phyloP scores from a whole-genome alignment of 2,329 filamentous ascomycete genomes.

The Macroventuria anomochaeta region DNA sequence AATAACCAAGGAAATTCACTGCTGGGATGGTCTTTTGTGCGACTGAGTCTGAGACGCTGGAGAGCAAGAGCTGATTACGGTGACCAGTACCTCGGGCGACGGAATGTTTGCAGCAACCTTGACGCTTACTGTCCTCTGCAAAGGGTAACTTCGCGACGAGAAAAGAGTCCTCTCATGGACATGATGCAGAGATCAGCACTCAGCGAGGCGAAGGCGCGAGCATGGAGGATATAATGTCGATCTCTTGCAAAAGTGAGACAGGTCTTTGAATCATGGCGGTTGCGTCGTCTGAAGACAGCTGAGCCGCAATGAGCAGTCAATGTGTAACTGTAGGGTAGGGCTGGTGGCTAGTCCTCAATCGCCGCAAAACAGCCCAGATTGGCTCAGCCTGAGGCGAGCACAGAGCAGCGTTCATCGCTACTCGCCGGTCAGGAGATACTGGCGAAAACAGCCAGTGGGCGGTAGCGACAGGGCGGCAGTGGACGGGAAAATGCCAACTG shows the following conservation, averaged over 20 bases:
- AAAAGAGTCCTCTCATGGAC: neutral
- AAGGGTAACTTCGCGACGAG: no score
- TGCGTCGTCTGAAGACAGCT: neutral
- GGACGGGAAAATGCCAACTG: constrained; percentile 6
- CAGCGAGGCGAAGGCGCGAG: neutral
- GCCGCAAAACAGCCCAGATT: neutral
- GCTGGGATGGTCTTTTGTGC: neutral
- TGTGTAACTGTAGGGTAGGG: neutral
- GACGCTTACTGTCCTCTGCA: neutral
- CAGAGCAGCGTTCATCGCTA: neutral
- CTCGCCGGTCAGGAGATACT: neutral
- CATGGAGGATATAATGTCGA: neutral
- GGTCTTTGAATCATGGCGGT: neutral
- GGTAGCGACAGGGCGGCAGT: neutral
- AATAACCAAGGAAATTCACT: neutral
- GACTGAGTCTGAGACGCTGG: neutral
- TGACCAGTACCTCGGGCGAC: neutral
- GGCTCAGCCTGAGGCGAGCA: neutral
- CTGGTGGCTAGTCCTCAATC: neutral
- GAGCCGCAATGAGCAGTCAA: neutral
- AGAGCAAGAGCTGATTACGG: neutral
- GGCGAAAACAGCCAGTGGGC: neutral
- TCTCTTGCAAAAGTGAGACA: neutral
- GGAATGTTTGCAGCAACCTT: no score
- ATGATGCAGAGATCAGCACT: neutral